Conservation (phyloP, 2,329 filamentous ascomycete species). For the Penicillium sp. region DNA sequence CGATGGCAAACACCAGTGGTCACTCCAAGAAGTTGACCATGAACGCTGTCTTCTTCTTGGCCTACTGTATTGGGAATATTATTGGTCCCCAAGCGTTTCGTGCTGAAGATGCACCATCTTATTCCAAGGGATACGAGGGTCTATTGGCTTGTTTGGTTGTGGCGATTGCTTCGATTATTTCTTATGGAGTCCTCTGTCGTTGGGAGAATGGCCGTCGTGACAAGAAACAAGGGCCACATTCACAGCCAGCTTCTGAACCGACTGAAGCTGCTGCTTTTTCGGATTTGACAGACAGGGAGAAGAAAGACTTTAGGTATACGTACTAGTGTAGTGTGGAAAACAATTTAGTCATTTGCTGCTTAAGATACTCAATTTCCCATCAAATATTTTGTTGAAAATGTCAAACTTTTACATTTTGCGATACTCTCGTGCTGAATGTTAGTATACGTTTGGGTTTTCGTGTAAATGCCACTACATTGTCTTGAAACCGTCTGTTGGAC, state of each 20-base stretch:
- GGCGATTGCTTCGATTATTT: conserved; percentile 22
- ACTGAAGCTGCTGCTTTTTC: conserved; percentile 22
- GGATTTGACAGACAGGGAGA: conserved; percentile 30
- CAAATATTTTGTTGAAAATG: too few species aligned
- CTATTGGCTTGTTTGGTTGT: conserved; percentile 25
- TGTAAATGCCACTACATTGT: too few species aligned
- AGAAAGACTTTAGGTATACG: conserved; percentile 4
- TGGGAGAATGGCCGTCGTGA: conserved; percentile 27
- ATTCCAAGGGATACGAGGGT: conserved; percentile 25
- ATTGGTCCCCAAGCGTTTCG: conserved; percentile 22
- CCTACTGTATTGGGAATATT: conserved; percentile 33
- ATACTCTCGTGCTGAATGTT: too few species aligned
- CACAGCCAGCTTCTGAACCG: conserved; percentile 4
- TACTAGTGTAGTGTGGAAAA: not conserved
- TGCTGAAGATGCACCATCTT: conserved; percentile 24
- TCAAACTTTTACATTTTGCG: too few species aligned
- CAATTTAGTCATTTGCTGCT: not conserved
- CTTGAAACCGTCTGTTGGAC: too few species aligned
- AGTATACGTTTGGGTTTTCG: too few species aligned
- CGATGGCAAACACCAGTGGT: conserved; percentile 33
- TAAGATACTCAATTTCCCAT: not conserved
- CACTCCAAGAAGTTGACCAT: conserved; percentile 35
- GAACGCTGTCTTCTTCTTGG: conserved; percentile 29
- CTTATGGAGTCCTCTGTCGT: conserved; percentile 26
- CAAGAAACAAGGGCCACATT: conserved; percentile 2